These are phyloP conservation scores for Nakazawaea populi DNA, from an alignment of 805 yeast genomes.

Conservation along the genomic window DNA sequence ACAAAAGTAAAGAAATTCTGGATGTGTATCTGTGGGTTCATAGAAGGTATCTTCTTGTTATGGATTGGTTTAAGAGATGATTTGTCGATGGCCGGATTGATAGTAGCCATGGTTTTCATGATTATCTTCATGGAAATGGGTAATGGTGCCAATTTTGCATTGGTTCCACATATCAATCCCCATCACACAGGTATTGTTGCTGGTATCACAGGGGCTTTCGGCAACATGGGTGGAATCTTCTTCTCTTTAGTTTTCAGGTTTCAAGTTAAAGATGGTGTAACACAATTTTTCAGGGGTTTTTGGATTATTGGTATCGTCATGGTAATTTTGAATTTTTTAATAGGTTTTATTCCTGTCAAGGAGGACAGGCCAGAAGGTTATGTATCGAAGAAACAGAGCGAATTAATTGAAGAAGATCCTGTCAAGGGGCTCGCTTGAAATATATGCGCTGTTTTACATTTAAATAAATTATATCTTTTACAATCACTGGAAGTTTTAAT, in stretches of 20 bases:
- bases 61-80: constrained; percentile 28
- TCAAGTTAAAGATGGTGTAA: constrained; percentile 18
- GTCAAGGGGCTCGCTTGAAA: not conserved
- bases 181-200: constrained; percentile 30
- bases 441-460: too few relatives aligned
- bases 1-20: constrained; percentile 27
- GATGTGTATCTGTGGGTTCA: constrained; percentile 23
- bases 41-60: constrained; percentile 27
- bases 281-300: constrained; percentile 22
- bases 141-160: constrained; percentile 30
- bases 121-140: constrained; percentile 31
- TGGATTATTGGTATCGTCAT: constrained; percentile 29
- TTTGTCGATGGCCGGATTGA: constrained; percentile 22
- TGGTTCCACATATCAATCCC: constrained; percentile 29
- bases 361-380: constrained; percentile 18
- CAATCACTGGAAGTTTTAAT: too few relatives aligned
- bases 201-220: constrained; percentile 30
- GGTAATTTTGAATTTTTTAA: constrained; percentile 18
- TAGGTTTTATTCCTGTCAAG: constrained; percentile 19
- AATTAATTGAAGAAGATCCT: not conserved
- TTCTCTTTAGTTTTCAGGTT: constrained; percentile 30
- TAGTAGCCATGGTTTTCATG: constrained; percentile 25
- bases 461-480: too few relatives aligned
- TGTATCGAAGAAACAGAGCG: not conserved
- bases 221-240: constrained; percentile 30